A percentile compares a stretch with the other conserved stretches of the same genome.
phyloP scores from a whole-genome alignment of 495 filamentous ascomycete species.

The Beverwykella pulmonaria region DNA sequence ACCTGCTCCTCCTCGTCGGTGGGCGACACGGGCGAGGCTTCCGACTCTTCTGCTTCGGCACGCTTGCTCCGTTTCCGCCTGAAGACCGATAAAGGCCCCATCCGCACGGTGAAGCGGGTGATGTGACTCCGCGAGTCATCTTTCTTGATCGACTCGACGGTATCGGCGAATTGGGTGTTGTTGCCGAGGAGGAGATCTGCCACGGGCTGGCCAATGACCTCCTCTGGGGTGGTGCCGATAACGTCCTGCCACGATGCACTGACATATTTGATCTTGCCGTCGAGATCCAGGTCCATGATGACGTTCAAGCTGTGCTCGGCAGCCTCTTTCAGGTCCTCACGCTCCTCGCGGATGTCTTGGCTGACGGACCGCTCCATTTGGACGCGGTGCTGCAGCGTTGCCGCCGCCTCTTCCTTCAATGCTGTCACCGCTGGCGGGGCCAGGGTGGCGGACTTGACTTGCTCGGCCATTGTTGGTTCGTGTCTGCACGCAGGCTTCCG shows the following conservation, averaged over 20 bases:
- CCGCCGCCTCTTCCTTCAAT: constrained; percentile 57
- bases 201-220: constrained; percentile 76
- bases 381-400: constrained; percentile 48
- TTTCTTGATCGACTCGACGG: constrained; percentile 83
- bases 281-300: constrained; percentile 87
- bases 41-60: constrained; percentile 35
- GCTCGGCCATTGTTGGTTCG: constrained; percentile 32
- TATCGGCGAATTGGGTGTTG: constrained; percentile 74
- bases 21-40: constrained; percentile 40
- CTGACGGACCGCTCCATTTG: constrained; percentile 64
- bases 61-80: constrained; percentile 54
- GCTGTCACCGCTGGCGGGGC: constrained; percentile 52
- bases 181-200: constrained; percentile 79
- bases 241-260: constrained; percentile 97
- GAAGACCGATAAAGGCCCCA: constrained; percentile 70
- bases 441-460: constrained; percentile 30
- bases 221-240: constrained; percentile 73
- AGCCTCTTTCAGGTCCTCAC: constrained; percentile 89
- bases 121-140: constrained; percentile 93
- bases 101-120: constrained; percentile 76
- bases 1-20: constrained; percentile 55
- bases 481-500: constrained; percentile 13
- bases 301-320: constrained; percentile 96
- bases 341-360: constrained; percentile 73
- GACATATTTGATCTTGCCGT: constrained; percentile 88